Base-by-base conservation (phyloP, 345 rosid species). In the Citropsis articulata region DNA sequence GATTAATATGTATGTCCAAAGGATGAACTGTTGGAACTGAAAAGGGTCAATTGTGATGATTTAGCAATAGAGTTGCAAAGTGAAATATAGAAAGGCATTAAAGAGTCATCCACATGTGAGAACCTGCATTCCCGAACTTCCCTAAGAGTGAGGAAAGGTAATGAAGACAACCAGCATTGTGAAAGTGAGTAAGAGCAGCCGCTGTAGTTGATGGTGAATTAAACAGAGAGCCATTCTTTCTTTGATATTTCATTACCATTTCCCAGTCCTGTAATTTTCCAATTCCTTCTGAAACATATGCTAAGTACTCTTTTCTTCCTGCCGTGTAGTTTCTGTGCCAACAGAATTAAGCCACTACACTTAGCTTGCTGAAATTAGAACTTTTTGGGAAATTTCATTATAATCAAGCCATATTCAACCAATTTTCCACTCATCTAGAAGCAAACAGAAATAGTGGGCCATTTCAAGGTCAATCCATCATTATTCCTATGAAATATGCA, bases 201-300 rank as follows among this genome's bases (percentile, higher is more conserved):
- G 98, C 98, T 66, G 98, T 91, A 81, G 98, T 70, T 24, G 98
- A 89, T 70, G 98, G 98, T 76, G 98, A 95, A 83, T 95, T 86
- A 74, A 89, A 95, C 78, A 95, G 68, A 4, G 97, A 95, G 0
- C 98, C 98, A 25, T 93, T 87, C 82, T 82, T 87, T 71, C 90
- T 86, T 79, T 93, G 94, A 83, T 89, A 89, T 74, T 89, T 92
- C 83, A 85, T 85, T 62, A 89, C 81, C 87, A 78, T 80, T 81
- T 86, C 90, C 97, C 94, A 90, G 73, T 92, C 88, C 70, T 85
- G 89, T 8, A 76, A 40, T 31, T 82, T 83, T 25, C 89, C 85
- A 75, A 87, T 85, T 80, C 95, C 98, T 84, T 95, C 97, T 8
- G 91, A 86, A 81, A 90, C 83, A 78, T 89, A 95, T 24, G 86